Base-by-base conservation (phyloP, 257 asterid genomes). In the Rhazya stricta region DNA sequence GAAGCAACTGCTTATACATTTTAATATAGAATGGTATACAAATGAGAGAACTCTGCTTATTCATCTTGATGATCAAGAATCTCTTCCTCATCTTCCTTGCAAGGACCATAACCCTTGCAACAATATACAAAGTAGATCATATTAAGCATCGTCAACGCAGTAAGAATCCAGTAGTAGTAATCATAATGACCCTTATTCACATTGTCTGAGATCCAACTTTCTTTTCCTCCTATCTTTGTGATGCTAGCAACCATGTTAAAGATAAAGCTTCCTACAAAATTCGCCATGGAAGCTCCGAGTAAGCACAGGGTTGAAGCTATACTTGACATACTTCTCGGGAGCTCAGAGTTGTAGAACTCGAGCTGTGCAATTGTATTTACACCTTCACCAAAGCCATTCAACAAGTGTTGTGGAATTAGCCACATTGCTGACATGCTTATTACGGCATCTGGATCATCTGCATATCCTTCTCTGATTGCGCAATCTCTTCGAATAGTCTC, bases 261-360 rank as follows among this genome's bases (percentile, higher is more conserved):
- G 32, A 87, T 76, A 12, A 82, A 78, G 71, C 98, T 91, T 25
- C 91, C 92, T 0, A 82, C 3, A 23, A 92, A 39, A 72, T 76
- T 91, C 19, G 89, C 92, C 71, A 82, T 19, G 0, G 84, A 74
- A 77, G 65, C 2, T 25, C 91, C 96, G 2, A 88, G 60, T 9
- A 81, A 86, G 23, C 32, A 36, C 7, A 92, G 73, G 6, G 84
- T 69, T 7, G 91, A 51, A 32, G 94, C 96, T 27, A 92, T 80
- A 57, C 97, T 91, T 62, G 96, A 84, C 97, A 91, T 89, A 61
- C 91, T 87, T 58, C 80, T 80, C 0, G 98, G 96, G 8, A 92
- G 73, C 84, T 92, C 96, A 0, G 85, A 81, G 32, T 83, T 85
- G 56, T 84, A 91, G 83, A 91, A 92, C 78, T 92, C 94, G 12